Evolutionary conservation across 2,329 filamentous ascomycete species (phyloP), one percentile per base, ranked within the genome.

Genomic region (Botrytis medusae): DNA sequence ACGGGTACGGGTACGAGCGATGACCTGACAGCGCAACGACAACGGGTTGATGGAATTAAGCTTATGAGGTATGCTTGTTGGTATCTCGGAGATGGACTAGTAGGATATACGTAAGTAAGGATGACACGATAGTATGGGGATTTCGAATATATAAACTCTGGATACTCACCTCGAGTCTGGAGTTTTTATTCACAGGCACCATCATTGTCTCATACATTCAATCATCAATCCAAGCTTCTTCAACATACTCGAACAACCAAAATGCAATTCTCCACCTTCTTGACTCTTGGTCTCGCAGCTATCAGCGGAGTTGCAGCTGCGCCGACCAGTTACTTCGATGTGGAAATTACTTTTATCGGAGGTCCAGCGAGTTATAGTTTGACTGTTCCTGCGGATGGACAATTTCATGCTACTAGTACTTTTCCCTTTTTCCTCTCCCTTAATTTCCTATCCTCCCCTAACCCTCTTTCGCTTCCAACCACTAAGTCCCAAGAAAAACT

Each of bases 211-310:
- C 12, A 42, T 57, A 54, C n/a, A 54, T 32, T 54, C 12, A 54
- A 4, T 48, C 25, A 32, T 12, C 25, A 64, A 40, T 32, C 25
- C 0, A 29, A 16, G 8, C 44, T 40, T 22, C 4, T 32, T 5
- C 12, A 51, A 51, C 22, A 51, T 25, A 51, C n/a, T 16, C 20
- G 7, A 29, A 71, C 34, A 59, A 22, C 22, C 44, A 67, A 67
- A 57, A 72, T 72, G 70, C 70, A 54, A 42, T 72, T 72, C 22
- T 72, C 69, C n/a, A 70, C 20, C 6, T 29, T 72, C 14, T 51
- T 57, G 29, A 42, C 61, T 72, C 37, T 72, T 6, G 70, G 60
- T 44, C 61, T 72, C 3, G 70, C 70, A n/a, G 37, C 61, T 8
- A 54, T 65, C 22, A 67, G 34, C 14, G 69, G 60, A 44, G 70